phyloP scores from a whole-genome alignment of 2,329 filamentous ascomycete species.

The Colletotrichum sansevieriae region DNA sequence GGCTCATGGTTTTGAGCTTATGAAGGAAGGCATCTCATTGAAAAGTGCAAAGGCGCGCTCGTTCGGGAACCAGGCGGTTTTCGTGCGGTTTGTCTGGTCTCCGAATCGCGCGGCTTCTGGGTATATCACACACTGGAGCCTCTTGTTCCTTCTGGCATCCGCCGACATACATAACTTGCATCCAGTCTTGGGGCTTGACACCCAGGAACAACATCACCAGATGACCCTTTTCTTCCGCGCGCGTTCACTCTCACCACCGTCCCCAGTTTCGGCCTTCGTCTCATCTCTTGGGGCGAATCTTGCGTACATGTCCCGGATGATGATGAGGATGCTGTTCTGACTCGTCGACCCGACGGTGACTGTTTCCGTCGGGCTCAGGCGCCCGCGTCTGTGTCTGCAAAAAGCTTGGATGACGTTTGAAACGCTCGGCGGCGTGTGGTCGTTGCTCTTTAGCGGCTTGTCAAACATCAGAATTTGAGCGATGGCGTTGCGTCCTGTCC shows the following conservation, averaged over 20 bases:
- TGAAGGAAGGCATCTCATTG: not conserved
- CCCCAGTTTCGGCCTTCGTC: too few species aligned
- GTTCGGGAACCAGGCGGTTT: too few species aligned
- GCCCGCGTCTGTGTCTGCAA: not conserved
- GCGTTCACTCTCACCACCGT: too few species aligned
- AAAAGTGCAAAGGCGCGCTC: not conserved
- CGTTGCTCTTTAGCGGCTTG: not conserved
- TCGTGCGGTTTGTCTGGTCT: too few species aligned
- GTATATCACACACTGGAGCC: not conserved
- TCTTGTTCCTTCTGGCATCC: not conserved
- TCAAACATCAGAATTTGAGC: not conserved
- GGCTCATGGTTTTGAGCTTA: not conserved
- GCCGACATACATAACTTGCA: not conserved
- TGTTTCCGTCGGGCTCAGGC: too few species aligned
- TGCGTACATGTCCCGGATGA: too few species aligned
- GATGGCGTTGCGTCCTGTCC: too few species aligned
- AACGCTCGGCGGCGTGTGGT: not conserved
- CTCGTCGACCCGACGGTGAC: too few species aligned
- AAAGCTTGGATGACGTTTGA: slow-evolving; percentile 11
- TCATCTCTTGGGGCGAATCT: too few species aligned
- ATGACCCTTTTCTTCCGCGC: not conserved
- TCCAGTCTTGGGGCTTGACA: not conserved
- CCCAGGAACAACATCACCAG: not conserved
- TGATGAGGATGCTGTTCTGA: too few species aligned
- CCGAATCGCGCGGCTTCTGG: not conserved